Base-by-base conservation (phyloP, 192 early-diverging fungal species). In the Linnemannia elongata region DNA sequence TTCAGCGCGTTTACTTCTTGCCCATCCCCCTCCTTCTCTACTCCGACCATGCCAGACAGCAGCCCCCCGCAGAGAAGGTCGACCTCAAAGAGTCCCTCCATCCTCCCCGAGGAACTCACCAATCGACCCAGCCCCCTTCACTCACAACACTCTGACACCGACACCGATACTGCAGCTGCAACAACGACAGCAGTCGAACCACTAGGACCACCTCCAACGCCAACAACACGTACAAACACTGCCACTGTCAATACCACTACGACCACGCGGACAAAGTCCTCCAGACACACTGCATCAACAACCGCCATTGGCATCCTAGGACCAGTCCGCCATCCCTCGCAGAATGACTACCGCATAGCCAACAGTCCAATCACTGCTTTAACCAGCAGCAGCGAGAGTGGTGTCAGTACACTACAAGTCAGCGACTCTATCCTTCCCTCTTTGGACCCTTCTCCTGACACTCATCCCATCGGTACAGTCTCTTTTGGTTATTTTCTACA, bases 281-380 rank as follows among this genome's bases (percentile, higher is more conserved):
- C 70, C 20, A 42, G 22, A 8, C 41, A 35, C 41, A 72, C 39
- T 22, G 70, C 36, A 24, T 27, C 70, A 15, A 10, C 36, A 27
- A 41, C 17, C 27, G 30, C 33, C 45, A 6, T 83, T 52, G 82
- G 82, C 15, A 9, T 83, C 22, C 55, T 77, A 13, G 73, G 45
- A 38, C 82, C 74, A 1, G 74, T 76, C 6, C 76, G 76, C 9
- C 76, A 83, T 20, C 47, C 77, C 30, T 83, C 82, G 15, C 82
- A 83, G 70, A 83, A 83, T 27, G 82, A 83, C 3, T 76, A 83
- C 3, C 76, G 82, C n/a, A 76, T 83, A 0, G 35, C 79, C 72
- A n/a, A 22, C 22, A 52, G 24, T 35, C 55, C 49, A 57, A 12
- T 36, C 82, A 73, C 6, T 49, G 15, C 18, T 42, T 22, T 33